Evolutionary conservation across 1,284 basidiomycete species (phyloP), one percentile per base, ranked within the genome.

Genomic region (Schizophyllum commune): DNA sequence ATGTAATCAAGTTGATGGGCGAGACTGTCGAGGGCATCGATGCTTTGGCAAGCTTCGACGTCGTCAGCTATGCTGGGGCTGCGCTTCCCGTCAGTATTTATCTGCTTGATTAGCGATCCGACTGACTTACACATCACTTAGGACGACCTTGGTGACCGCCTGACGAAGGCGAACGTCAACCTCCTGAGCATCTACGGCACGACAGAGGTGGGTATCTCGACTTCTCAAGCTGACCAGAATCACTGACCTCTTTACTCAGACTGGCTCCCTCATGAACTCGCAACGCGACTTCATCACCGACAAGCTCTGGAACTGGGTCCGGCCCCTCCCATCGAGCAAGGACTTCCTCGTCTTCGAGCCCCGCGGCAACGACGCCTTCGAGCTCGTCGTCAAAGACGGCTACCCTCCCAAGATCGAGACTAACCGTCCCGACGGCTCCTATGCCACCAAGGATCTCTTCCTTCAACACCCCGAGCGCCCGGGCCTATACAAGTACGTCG

Each of bases 241-340:
- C 65, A 62, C 58, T 20, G 64, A 55, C 33, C 61, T 5, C 19
- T 34, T 20, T 15, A n/a, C 27, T 2, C 21, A 76, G 64, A 79
- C 73, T 70, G 71, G 75, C 68, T 70, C 78, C 62, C 69, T 86
- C 62, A 72, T 83, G 77, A 77, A 80, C 66, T 83, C 81, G 8
- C 73, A 73, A 58, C 77, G 83, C 11, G 75, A 82, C 61, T 85
- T 81, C 63, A 69, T 67, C 0, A 70, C 63, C 5, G 86, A 88
- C 73, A 82, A 82, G 64, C 78, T 70, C 20, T 88, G 86, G 85
- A 83, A 83, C 66, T 86, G 80, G 75, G 71, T 85, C 67, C 68
- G 81, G 61, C 64, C 75, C 0, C 63, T 64, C 53, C 61, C 67
- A 1, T 52, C 68, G 11, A 68, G 64, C 34, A 66, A 68, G 7